Percentiles rank a stretch among this genome's conserved stretches.
Conservation (phyloP, 768 basidiomycete species). For the Amanita rimosa region DNA sequence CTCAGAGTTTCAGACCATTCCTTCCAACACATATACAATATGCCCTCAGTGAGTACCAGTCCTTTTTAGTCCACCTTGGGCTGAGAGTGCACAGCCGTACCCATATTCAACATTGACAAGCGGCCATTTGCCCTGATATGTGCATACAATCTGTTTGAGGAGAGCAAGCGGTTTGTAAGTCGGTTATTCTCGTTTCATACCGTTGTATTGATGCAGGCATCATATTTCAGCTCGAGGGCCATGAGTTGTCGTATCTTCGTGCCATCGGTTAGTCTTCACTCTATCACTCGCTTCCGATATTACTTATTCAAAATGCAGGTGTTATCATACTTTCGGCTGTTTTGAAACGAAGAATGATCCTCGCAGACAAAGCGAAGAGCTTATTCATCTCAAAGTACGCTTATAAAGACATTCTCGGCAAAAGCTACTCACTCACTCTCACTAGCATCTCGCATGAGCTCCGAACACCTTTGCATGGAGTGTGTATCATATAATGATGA, state of each 20-base stretch:
- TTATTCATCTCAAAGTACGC: conserved; percentile 86
- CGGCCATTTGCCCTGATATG: conserved; percentile 85
- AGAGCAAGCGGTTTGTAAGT: conserved; percentile 71
- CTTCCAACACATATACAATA: conserved; percentile 78
- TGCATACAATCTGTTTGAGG: conserved; percentile 79
- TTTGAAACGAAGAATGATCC: conserved; percentile 82
- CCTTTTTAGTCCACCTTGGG: not conserved
- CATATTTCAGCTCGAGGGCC: conserved; percentile 62
- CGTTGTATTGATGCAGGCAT: not conserved
- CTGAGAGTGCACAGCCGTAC: conserved; percentile 47
- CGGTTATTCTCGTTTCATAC: not conserved
- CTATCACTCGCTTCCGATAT: not conserved
- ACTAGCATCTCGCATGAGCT: conserved; percentile 81
- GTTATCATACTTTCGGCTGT: conserved; percentile 92
- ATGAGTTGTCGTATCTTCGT: conserved; percentile 83
- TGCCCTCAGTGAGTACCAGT: conserved; percentile 57
- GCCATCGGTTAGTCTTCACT: conserved; percentile 53
- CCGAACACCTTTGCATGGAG: conserved; percentile 86
- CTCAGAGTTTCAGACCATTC: conserved; percentile 72
- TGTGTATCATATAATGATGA: conserved; percentile 19
- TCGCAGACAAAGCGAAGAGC: conserved; percentile 91
- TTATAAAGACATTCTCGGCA: not conserved
- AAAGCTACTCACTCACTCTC: not conserved
- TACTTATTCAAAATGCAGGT: conserved; percentile 25
- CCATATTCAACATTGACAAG: conserved; percentile 89